phyloP scores from a whole-genome alignment of 495 filamentous ascomycete species.

The Echria macrotheca region DNA sequence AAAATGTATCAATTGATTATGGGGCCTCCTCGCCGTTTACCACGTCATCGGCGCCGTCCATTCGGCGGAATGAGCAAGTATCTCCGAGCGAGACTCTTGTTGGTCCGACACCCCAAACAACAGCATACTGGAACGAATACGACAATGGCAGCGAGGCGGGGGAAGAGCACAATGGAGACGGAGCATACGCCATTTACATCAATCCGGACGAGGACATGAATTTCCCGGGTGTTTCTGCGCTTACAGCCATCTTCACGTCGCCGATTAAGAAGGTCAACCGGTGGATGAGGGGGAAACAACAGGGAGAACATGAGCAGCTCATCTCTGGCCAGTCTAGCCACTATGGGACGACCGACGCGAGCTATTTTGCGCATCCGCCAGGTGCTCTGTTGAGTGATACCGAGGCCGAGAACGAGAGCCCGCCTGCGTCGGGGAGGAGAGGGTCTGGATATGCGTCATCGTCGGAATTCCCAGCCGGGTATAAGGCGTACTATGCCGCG shows the following conservation, averaged over 20 bases:
- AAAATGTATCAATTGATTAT: conserved; percentile 23
- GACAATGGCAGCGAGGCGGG: conserved; percentile 55
- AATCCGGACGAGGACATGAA: conserved; percentile 43
- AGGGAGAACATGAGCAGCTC: conserved; percentile 23
- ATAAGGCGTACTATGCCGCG: conserved; percentile 37
- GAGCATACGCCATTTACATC: conserved; percentile 51
- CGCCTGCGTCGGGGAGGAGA: conserved; percentile 17
- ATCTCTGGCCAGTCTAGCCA: conserved; percentile 19
- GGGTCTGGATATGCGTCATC: conserved; percentile 25
- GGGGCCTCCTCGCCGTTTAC: conserved; percentile 11
- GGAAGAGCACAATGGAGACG: conserved; percentile 32
- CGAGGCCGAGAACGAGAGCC: conserved; percentile 20
- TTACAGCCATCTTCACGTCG: conserved; percentile 37
- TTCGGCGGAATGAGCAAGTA: conserved; percentile 7
- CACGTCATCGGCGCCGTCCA: conserved; percentile 14
- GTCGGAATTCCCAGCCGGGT: conserved; percentile 35
- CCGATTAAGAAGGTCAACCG: conserved; percentile 39
- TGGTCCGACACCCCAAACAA: conserved; percentile 11
- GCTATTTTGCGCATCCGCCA: conserved; percentile 18
- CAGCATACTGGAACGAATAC: conserved; percentile 61
- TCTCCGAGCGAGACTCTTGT: conserved; percentile 16
- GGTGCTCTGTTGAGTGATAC: conserved; percentile 23
- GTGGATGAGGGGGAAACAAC: conserved; percentile 31
- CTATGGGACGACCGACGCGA: conserved; percentile 7
- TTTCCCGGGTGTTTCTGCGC: conserved; percentile 44